These are phyloP conservation scores for Quercus engelmannii DNA, from an alignment of 306 rosid genomes.

Conservation along the genomic window DNA sequence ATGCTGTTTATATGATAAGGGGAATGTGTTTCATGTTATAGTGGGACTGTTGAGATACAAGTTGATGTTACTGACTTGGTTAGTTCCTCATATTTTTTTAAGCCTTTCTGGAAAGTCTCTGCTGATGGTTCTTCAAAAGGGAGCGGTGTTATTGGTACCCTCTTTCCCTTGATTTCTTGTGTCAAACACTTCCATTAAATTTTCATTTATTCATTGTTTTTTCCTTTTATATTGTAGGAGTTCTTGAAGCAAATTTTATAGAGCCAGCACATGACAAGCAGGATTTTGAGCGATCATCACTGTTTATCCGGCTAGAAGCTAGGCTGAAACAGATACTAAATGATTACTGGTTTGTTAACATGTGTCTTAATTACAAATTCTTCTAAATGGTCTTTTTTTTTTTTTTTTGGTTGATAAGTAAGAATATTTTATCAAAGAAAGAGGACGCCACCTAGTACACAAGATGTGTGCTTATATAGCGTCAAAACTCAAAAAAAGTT, in stretches of 20 bases:
- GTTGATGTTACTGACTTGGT: constrained; percentile 27
- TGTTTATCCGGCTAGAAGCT: constrained; percentile 65
- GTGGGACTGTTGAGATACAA: constrained; percentile 10
- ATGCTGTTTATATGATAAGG: constrained; percentile 8
- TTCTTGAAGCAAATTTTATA: constrained; percentile 89
- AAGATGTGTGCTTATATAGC: too few species aligned
- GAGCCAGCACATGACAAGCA: constrained; percentile 99
- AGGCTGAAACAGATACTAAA: constrained; percentile 72
- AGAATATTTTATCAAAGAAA: not conserved
- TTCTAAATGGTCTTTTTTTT: not conserved
- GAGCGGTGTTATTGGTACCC: constrained; percentile 81
- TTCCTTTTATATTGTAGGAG: constrained; percentile 46
- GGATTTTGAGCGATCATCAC: constrained; percentile 87
- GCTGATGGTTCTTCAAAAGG: constrained; percentile 65
- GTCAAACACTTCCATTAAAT: not conserved
- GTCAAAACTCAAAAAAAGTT: too few species aligned
- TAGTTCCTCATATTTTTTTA: constrained; percentile 31
- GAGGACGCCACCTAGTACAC: too few species aligned
- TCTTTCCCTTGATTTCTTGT: constrained; percentile 20
- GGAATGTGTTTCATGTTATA: constrained; percentile 10
- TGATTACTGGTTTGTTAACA: constrained; percentile 76
- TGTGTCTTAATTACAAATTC: not conserved
- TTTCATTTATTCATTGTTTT: constrained; percentile 21
- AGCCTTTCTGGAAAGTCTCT: constrained; percentile 94
- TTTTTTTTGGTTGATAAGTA: not conserved